Conservation (phyloP, 306 rosid species). For the Glycyrrhiza uralensis region DNA sequence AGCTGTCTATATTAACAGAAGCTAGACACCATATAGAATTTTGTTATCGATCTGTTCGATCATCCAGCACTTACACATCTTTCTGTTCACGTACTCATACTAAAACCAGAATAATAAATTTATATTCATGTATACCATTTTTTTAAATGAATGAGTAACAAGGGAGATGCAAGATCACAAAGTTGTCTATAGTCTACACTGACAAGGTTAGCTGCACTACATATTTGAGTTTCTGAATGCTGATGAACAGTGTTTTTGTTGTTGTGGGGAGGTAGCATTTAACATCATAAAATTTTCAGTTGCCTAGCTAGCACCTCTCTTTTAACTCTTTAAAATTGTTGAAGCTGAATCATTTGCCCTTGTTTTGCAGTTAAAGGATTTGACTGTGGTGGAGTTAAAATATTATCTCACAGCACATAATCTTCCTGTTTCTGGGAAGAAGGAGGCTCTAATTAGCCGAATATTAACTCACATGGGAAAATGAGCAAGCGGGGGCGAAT, state of each 20-base stretch:
- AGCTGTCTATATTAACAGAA: background rate
- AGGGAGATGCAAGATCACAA: background rate
- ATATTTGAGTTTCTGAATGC: background rate
- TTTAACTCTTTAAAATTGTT: background rate
- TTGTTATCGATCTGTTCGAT: constrained; percentile 1
- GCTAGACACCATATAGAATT: background rate
- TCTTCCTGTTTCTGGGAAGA: constrained; percentile 89
- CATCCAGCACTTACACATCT: background rate
- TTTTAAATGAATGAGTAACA: background rate
- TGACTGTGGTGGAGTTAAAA: constrained; percentile 73
- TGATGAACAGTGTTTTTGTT: background rate
- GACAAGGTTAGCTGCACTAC: background rate
- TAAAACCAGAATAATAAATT: background rate
- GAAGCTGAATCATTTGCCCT: background rate
- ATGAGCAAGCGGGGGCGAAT: constrained; percentile 24
- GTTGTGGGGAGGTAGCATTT: background rate
- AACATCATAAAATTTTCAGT: constrained; percentile 2
- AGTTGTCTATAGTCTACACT: background rate
- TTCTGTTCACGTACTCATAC: background rate
- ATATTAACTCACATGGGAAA: constrained; percentile 82
- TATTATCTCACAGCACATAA: constrained; percentile 65
- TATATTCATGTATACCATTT: background rate
- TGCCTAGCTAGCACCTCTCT: background rate
- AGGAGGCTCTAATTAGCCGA: constrained; percentile 73
- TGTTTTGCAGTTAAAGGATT: constrained; percentile 81